These are phyloP conservation scores for Pyrus betulifolia DNA, from an alignment of 306 rosid species.

Conservation along the genomic window DNA sequence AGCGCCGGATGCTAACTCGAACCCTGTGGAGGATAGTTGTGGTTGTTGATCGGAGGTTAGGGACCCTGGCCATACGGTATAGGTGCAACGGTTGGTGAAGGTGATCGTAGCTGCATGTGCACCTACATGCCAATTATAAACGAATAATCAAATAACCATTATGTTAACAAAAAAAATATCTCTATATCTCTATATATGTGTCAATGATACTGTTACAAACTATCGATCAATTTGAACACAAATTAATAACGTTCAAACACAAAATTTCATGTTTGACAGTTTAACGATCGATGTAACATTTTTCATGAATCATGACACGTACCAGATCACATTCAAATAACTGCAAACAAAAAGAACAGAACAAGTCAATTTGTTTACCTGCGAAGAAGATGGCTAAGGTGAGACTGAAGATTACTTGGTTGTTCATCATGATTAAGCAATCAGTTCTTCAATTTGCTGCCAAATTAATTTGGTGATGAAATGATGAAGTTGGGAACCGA, in stretches of 20 bases:
- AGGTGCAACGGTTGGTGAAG: conserved; percentile 15
- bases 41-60: conserved; percentile 5
- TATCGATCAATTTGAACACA: too few relatives aligned
- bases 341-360: neutral
- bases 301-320: too few relatives aligned
- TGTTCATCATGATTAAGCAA: conserved; percentile 13
- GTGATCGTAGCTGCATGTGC: conserved; percentile 21
- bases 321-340: neutral
- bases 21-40: conserved; percentile 19
- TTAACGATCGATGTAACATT: too few relatives aligned
- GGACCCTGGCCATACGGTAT: conserved; percentile 33
- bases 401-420: conserved; percentile 19
- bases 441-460: neutral
- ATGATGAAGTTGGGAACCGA: neutral
- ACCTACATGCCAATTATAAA: conserved; percentile 15
- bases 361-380: conserved; percentile 13
- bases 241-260: too few relatives aligned
- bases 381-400: conserved; percentile 24
- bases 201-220: too few relatives aligned
- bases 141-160: too few relatives aligned
- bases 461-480: neutral
- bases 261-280: too few relatives aligned
- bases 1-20: conserved; percentile 7
- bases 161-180: too few relatives aligned
- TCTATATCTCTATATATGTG: too few relatives aligned